These are phyloP conservation scores for Fragaria nilgerrensis DNA, from an alignment of 306 rosid species.

Conservation along the genomic window DNA sequence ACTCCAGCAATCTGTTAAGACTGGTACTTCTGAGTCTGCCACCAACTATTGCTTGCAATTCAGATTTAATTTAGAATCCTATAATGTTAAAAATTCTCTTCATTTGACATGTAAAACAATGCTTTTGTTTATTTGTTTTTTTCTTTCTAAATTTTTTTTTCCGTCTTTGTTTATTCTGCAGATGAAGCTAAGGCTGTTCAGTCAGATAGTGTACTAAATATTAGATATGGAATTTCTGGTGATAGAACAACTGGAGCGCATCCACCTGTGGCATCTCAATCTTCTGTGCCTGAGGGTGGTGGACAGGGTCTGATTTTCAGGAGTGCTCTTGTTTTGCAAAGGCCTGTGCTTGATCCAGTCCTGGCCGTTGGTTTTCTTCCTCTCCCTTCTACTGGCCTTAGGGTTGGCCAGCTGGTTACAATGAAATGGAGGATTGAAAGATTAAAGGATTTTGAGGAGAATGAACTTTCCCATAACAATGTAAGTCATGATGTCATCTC, in stretches of 20 bases:
- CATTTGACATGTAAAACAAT: not conserved
- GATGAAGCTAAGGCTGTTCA: conserved; percentile 43
- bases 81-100: not conserved
- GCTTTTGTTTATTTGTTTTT: conserved; percentile 1
- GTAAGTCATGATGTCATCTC: conserved; percentile 44
- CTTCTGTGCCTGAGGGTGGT: conserved; percentile 42
- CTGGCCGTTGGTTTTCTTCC: conserved; percentile 97
- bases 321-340: conserved; percentile 76
- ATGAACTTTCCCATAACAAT: conserved; percentile 41
- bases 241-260: conserved; percentile 85
- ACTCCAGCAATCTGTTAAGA: not conserved
- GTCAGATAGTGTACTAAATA: conserved; percentile 72
- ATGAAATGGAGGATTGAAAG: conserved; percentile 99
- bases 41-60: not conserved
- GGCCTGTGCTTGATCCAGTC: conserved; percentile 97
- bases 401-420: conserved; percentile 85
- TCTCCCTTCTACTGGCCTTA: conserved; percentile 77
- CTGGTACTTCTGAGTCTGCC: not conserved
- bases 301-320: conserved; percentile 73
- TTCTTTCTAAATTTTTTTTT: not conserved
- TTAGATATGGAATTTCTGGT: conserved; percentile 84
- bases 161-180: conserved; percentile 23
- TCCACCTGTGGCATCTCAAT: conserved; percentile 53
- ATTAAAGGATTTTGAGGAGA: conserved; percentile 61
- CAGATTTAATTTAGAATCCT: not conserved